These are phyloP conservation scores for Tuber microsphaerosporum DNA, from an alignment of 495 filamentous ascomycete species.

Conservation along the genomic window DNA sequence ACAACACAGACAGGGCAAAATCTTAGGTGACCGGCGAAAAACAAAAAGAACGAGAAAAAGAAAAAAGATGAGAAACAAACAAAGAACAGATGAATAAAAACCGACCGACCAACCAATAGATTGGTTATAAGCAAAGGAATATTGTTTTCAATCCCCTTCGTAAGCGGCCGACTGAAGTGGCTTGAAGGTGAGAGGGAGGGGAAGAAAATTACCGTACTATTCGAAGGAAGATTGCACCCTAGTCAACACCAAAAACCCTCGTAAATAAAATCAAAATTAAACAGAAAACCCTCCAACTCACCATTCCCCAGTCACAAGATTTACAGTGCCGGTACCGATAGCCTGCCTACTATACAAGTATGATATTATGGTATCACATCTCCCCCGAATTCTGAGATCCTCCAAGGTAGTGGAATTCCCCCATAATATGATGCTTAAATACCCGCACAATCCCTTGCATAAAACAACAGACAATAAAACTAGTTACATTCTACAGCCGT, in stretches of 20 bases:
- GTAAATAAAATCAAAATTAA: no score
- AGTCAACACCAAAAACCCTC: neutral
- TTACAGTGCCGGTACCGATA: no score
- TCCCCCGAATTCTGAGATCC: neutral
- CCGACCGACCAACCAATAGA: neutral
- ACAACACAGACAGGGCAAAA: neutral
- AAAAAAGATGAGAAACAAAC: neutral
- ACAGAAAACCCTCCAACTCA: no score
- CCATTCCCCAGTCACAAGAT: no score
- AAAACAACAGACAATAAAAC: neutral
- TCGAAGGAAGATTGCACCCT: neutral
- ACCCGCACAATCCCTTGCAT: neutral
- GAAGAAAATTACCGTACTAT: neutral
- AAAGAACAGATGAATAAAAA: neutral
- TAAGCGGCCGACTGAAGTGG: neutral
- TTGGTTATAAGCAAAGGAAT: neutral
- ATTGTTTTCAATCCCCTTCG: neutral
- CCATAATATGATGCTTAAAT: neutral
- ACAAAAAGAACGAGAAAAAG: neutral
- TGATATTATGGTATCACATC: no score
- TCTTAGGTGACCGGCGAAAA: no score
- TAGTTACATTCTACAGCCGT: neutral
- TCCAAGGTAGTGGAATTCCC: neutral
- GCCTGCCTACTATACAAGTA: no score
- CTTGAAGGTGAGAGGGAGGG: neutral